Evolutionary conservation across 2,329 filamentous ascomycete species (phyloP), one percentile per base, ranked within the genome.

Genomic region (Akanthomyces muscarius): DNA sequence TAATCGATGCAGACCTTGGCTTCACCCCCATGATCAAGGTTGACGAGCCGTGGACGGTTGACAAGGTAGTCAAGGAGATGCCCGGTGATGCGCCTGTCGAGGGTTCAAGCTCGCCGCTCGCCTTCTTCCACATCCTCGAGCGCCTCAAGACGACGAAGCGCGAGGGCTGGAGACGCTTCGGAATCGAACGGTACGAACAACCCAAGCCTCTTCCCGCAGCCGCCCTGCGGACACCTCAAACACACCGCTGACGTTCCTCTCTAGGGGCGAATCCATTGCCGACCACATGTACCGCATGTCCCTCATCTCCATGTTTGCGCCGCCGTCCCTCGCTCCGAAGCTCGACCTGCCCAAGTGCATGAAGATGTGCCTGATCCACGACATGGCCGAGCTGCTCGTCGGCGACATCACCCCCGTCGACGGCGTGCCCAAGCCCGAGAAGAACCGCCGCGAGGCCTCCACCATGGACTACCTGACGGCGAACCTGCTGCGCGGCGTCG

Each of bases 281-380:
- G 95, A 99, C 79, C 95, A 99, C 83, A 99, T 99, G 95, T 99
- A 98, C 78, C 92, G 95, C 78, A 99, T 99, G 95, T 92, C 93
- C 56, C 85, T 99, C 69, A 92, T 99, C 75, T 92, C 91, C 67
- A 91, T 99, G 88, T 86, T 97, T 67, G 92, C 92, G 2, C 94
- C 95, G 1, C 83, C 90, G 0, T 78, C 89, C 1, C 85, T 97
- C 13, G 82, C 87, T 2, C 77, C 86, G 0, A 84, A 84, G 45
- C 81, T 98, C 71, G 89, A 98, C 73, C 83, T 97, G 45, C 77
- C 84, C 30, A 89, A 88, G 69, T 99, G 95, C 81, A 94, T 92
- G 70, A 91, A 91, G 78, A 97, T 99, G 93, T 94, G 92, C 30
- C 83, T 99, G 41, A 81, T 99, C 51, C 95, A 99, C 80, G 95